Percentiles rank a stretch among this genome's conserved stretches.
Conservation (phyloP, 345 rosid species). For the Cochlearia excelsa region DNA sequence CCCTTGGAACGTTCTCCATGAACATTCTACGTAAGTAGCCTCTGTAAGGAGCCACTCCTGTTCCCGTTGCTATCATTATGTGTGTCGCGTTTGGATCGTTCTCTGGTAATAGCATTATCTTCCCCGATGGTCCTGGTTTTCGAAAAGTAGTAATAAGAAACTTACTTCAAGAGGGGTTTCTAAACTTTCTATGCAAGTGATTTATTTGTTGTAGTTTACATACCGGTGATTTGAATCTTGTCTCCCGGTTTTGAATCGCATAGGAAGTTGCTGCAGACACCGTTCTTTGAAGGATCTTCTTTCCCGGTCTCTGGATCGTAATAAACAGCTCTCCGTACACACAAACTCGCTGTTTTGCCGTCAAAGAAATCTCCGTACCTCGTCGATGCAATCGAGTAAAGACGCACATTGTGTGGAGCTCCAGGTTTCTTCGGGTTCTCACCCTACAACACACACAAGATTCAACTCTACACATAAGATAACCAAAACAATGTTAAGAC, state of each 20-base stretch:
- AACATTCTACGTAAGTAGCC: conserved; percentile 93
- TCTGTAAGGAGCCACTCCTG: conserved; percentile 92
- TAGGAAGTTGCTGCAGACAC: conserved; percentile 91
- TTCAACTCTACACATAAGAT: not conserved
- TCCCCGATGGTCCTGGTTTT: conserved; percentile 87
- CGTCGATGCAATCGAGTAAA: conserved; percentile 92
- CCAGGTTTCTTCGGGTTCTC: conserved; percentile 97
- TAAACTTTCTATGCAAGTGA: not conserved
- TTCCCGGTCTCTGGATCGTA: conserved; percentile 89
- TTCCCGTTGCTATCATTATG: conserved; percentile 98
- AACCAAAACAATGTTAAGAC: conserved; percentile 3
- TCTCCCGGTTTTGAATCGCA: conserved; percentile 93
- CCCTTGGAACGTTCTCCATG: conserved; percentile 80
- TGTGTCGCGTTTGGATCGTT: conserved; percentile 76
- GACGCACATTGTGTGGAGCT: conserved; percentile 80
- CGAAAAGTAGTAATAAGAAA: not conserved
- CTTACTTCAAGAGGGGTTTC: not conserved
- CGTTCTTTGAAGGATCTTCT: conserved; percentile 90
- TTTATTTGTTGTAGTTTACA: not conserved
- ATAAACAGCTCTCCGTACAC: conserved; percentile 95
- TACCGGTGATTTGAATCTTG: conserved; percentile 84
- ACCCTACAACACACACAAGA: conserved; percentile 52
- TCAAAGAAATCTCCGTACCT: conserved; percentile 90
- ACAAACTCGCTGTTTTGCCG: conserved; percentile 82
- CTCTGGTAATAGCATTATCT: conserved; percentile 96